Percentiles rank a stretch among this genome's conserved stretches.
These are phyloP conservation scores for Globisporangium ultimum DNA, from an alignment of 352 stramenopile genomes.

Conservation along the genomic window DNA sequence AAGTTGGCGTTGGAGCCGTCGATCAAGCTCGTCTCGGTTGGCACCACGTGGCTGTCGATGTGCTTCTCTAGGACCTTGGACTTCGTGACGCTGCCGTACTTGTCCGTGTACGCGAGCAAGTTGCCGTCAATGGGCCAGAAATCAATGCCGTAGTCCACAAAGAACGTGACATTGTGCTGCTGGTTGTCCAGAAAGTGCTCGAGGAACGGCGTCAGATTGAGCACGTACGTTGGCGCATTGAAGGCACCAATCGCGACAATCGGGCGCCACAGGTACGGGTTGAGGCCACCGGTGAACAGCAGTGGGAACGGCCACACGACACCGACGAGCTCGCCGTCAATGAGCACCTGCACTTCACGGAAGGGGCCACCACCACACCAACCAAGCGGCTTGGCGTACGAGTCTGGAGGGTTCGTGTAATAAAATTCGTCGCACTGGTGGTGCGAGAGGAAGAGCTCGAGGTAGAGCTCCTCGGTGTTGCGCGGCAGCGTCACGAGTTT, in stretches of 20 bases:
- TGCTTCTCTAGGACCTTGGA: slow-evolving; percentile 33
- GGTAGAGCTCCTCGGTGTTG: slow-evolving; percentile 64
- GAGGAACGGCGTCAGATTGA: slow-evolving; percentile 75
- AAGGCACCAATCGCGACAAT: slow-evolving; percentile 71
- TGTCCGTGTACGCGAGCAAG: slow-evolving; percentile 53
- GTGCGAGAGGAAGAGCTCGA: slow-evolving; percentile 69
- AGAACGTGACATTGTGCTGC: slow-evolving; percentile 54
- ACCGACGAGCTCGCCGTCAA: slow-evolving; percentile 59
- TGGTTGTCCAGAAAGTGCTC: slow-evolving; percentile 47
- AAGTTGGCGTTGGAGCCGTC: slow-evolving; percentile 39
- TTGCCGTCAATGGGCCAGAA: slow-evolving; percentile 73
- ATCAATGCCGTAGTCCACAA: slow-evolving; percentile 57
- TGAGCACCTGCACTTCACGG: slow-evolving; percentile 63
- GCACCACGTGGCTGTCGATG: slow-evolving; percentile 24
- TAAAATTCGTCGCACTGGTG: slow-evolving; percentile 79
- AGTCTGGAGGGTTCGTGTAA: slow-evolving; percentile 57
- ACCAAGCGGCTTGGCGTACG: slow-evolving; percentile 21
- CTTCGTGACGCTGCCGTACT: slow-evolving; percentile 29
- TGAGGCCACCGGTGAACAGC: slow-evolving; percentile 75
- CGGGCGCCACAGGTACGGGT: slow-evolving; percentile 75
- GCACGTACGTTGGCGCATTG: slow-evolving; percentile 65
- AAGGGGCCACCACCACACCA: slow-evolving; percentile 51
- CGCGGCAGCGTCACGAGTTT: slow-evolving; percentile 41
- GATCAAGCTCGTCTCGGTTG: slow-evolving; percentile 15
- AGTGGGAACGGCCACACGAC: slow-evolving; percentile 72